Evolutionary conservation across 768 basidiomycete species (phyloP), one percentile per base, ranked within the genome.

Genomic region (Lactarius pseudohatsudake): DNA sequence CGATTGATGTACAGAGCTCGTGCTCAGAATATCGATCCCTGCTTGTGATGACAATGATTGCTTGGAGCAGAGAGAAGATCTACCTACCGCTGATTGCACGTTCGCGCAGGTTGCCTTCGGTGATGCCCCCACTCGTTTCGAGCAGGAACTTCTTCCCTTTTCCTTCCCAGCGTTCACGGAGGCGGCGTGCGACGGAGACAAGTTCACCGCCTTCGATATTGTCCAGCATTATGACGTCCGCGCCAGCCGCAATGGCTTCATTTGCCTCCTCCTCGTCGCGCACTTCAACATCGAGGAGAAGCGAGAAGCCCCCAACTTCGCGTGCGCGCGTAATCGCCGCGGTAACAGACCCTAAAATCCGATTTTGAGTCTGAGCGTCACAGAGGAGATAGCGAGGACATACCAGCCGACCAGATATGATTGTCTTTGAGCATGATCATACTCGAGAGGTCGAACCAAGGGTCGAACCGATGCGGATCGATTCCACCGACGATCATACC

Each of bases 361-460:
- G 8, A 9, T 32, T 8, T 9, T 32, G 32, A 40, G 22, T 34
- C 16, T n/a, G 41, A 38, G 47, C 62, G 38, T 30, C 30, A 64
- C 36, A 53, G 22, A 4, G 57, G 43, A 57, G 38, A 8, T 30
- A 32, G 50, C 11, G 36, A 4, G n/a, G 30, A 62, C 82, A 67
- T 73, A 89, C 95, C 95, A 53, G 89, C 91, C 3, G 95, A 96
- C 96, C 95, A 98, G 74, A 98, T 92, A 75, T 99, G 97, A 75
- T 99, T 99, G 73, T 99, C 97, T 78, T 98, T 98, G 73, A 99
- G 86, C 97, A 99, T 99, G 74, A 99, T 96, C 97, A 99, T 98
- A 75, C 91, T 92, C 36, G 92, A 95, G n/a, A 98, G 82, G 76
- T 98, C 96, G 71, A 97, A 90, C 28, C 97, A n/a, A n/a, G n/a